A percentile compares a stretch with the other conserved stretches of the same genome.
Conservation (phyloP, 2,329 filamentous ascomycete genomes). For the Penicillium sp. region DNA sequence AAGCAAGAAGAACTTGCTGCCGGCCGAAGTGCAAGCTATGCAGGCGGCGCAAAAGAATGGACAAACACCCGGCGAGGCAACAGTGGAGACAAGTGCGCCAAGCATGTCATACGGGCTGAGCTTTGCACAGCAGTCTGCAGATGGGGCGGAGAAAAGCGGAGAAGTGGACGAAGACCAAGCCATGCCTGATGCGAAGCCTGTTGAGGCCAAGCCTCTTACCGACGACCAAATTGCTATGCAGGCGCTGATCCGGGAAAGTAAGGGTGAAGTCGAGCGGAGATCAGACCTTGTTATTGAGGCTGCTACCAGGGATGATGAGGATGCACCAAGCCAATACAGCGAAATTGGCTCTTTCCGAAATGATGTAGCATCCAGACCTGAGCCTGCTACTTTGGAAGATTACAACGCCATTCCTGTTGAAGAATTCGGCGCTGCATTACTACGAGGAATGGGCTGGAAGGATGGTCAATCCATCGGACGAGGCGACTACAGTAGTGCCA, state of each 20-base stretch:
- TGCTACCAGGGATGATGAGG: conserved; percentile 23
- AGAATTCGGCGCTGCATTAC: conserved; percentile 85
- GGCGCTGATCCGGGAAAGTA: conserved; percentile 60
- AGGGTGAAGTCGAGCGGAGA: conserved; percentile 41
- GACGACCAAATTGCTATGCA: conserved; percentile 66
- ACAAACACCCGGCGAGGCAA: conserved; percentile 33
- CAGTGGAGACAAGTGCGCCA: conserved; percentile 52
- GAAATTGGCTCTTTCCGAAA: conserved; percentile 63
- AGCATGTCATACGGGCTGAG: conserved; percentile 57
- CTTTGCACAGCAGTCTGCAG: conserved; percentile 38
- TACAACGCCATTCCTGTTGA: conserved; percentile 90
- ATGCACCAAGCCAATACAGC: conserved; percentile 30
- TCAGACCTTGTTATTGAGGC: conserved; percentile 56
- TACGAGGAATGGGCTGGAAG: conserved; percentile 96
- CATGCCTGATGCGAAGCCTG: conserved; percentile 28
- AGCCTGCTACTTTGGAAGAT: conserved; percentile 73
- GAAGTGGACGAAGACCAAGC: conserved; percentile 29
- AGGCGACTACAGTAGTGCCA: conserved; percentile 50
- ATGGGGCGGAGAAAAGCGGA: conserved; percentile 10
- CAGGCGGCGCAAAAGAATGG: conserved; percentile 43
- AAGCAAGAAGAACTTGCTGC: conserved; percentile 60
- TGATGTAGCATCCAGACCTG: conserved; percentile 70
- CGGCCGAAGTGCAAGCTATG: conserved; percentile 54
- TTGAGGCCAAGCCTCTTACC: conserved; percentile 43
- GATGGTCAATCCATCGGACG: conserved; percentile 59